Conservation (phyloP, 345 rosid genomes). For the Bretschneidera sinensis region DNA sequence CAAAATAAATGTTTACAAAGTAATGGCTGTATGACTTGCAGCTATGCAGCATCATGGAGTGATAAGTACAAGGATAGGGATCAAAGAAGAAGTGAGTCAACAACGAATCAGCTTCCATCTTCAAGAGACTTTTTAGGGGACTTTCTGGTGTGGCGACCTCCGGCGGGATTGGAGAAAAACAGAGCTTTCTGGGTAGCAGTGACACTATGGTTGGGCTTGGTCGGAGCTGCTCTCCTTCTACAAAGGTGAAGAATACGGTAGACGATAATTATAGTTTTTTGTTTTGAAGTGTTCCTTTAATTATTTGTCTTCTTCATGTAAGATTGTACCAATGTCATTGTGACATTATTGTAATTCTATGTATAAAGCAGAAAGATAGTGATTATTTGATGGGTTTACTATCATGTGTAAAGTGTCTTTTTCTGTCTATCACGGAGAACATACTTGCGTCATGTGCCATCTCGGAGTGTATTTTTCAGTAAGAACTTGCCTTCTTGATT, state of each 20-base stretch:
- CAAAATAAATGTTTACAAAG: background rate
- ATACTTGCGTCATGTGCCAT: too few relatives aligned
- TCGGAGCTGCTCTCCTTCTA: constrained; percentile 74
- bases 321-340: background rate
- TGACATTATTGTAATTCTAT: constrained; percentile 5
- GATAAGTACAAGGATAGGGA: constrained; percentile 68
- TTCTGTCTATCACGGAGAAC: too few relatives aligned
- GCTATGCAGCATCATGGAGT: constrained; percentile 88
- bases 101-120: constrained; percentile 65
- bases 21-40: constrained; percentile 17
- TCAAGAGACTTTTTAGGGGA: constrained; percentile 64
- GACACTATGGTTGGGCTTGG: constrained; percentile 78
- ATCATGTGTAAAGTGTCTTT: too few relatives aligned
- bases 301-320: constrained; percentile 21
- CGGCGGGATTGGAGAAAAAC: constrained; percentile 59
- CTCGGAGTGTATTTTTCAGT: too few relatives aligned
- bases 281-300: constrained; percentile 18
- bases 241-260: constrained; percentile 41
- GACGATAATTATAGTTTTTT: constrained; percentile 9
- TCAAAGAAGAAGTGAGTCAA: constrained; percentile 37
- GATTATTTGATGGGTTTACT: background rate
- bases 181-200: constrained; percentile 67
- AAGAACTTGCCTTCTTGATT: too few relatives aligned
- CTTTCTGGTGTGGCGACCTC: constrained; percentile 79
- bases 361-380: constrained; percentile 15